These are phyloP conservation scores for Ilex aquifolium DNA, from an alignment of 257 asterid genomes.

Conservation along the genomic window DNA sequence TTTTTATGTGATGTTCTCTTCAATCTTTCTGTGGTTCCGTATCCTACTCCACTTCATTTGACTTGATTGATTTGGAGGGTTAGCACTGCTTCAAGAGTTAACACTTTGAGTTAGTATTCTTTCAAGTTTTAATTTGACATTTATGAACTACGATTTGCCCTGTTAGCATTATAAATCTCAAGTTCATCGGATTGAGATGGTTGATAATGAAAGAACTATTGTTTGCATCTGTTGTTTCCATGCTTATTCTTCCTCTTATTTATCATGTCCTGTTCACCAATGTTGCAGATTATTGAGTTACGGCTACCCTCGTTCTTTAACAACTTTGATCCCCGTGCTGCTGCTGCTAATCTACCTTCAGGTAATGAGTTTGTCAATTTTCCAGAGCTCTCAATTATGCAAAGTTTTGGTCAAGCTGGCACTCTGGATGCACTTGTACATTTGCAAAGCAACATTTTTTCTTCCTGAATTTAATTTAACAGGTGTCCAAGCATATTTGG, in stretches of 20 bases:
- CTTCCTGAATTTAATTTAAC: slow-evolving; percentile 6
- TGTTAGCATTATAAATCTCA: not conserved
- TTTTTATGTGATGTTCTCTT: too few relatives aligned
- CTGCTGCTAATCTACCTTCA: slow-evolving; percentile 88
- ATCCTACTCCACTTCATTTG: too few relatives aligned
- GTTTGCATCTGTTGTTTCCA: not conserved
- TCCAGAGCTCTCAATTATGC: slow-evolving; percentile 1
- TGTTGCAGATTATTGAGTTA: slow-evolving; percentile 67
- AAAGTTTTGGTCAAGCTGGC: not conserved
- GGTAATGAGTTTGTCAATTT: slow-evolving; percentile 28
- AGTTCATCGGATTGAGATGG: not conserved
- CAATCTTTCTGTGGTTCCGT: too few relatives aligned
- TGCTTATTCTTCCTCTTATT: not conserved
- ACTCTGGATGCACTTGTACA: too few relatives aligned
- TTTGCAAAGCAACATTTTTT: too few relatives aligned
- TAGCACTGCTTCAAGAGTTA: too few relatives aligned
- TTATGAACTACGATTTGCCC: too few relatives aligned
- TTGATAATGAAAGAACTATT: not conserved
- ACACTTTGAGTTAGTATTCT: too few relatives aligned
- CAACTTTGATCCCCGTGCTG: slow-evolving; percentile 89
- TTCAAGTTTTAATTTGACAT: too few relatives aligned
- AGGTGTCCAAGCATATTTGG: slow-evolving; percentile 97
- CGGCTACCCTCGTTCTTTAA: slow-evolving; percentile 88
- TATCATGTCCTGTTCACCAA: slow-evolving; percentile 1
- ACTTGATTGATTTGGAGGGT: too few relatives aligned